Evolutionary conservation across 768 basidiomycete species (phyloP), one percentile per base, ranked within the genome.

Genomic region (Fibroporia radiculosa): DNA sequence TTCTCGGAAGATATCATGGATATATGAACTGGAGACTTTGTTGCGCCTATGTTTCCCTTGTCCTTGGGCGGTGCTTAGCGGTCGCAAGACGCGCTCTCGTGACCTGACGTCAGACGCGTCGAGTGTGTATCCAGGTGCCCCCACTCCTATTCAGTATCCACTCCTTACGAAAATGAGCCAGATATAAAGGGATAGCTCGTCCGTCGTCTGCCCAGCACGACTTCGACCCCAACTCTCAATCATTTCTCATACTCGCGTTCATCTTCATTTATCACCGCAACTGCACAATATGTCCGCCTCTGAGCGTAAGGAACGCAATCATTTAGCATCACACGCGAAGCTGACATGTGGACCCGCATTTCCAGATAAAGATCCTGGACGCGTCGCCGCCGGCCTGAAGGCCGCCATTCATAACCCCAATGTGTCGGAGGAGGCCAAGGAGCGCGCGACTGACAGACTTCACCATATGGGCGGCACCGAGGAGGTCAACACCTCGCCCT

Each of bases 331-430:
- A 35, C 34, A 18, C 16, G 20, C 8, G 6, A n/a, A 19, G 14
- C 6, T 35, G 7, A 35, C 34, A n/a, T 35, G 16, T 35, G 13
- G 16, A 35, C 34, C 8, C 16, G 34, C 16, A 35, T 6, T 8
- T 6, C 20, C 34, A 47, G 42, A 49, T 27, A 73, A 75, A 55
- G 66, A 74, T 40, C 56, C 66, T 12, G 49, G 63, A 5, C 73
- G 71, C 51, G 76, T 81, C 37, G 69, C 69, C 20, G 75, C 73
- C 1, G 79, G 79, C 25, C 62, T 76, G 42, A 79, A 78, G 54
- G 77, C 78, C n/a, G 66, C 77, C 8, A 65, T 79, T 4, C 64
- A 70, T 55, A 80, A 82, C 55, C 78, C 77, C 10, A 66, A 73
- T 41, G 74, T 79, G 34, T 78, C 76, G 3, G 64, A 67, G 0